Conservation (phyloP, 108 stramenopile genomes). For the Nannochloropsis salina region DNA sequence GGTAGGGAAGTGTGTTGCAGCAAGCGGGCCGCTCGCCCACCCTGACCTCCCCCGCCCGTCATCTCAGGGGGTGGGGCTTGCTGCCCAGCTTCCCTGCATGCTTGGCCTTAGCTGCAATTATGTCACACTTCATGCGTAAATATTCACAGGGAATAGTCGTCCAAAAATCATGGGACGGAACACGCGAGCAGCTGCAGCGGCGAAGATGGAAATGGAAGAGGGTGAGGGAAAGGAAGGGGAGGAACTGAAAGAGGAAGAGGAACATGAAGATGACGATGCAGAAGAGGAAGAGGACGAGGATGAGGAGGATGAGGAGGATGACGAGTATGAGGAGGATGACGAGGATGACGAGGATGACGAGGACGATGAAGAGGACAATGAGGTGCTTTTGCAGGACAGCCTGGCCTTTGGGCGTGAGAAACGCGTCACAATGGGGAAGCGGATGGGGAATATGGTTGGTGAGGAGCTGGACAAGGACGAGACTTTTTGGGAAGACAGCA, state of each 20-base stretch:
- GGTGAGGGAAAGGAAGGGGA: neutral
- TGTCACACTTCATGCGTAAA: neutral
- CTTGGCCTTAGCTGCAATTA: neutral
- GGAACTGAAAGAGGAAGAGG: neutral
- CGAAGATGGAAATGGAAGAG: neutral
- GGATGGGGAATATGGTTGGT: conserved; percentile 13
- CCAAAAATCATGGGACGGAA: neutral
- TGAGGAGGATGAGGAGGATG: neutral
- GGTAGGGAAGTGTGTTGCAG: no score
- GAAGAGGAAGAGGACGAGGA: neutral
- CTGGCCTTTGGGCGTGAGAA: conserved; percentile 12
- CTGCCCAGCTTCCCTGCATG: neutral
- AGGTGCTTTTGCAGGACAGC: neutral
- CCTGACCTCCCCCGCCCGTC: no score
- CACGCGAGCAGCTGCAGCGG: neutral
- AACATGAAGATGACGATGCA: neutral
- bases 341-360: neutral
- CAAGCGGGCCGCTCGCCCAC: no score
- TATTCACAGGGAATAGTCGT: neutral
- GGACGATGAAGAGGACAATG: neutral
- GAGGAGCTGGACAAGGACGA: conserved; percentile 26
- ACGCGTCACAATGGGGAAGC: conserved; percentile 21
- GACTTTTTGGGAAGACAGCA: conserved; percentile 19
- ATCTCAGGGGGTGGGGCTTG: neutral
- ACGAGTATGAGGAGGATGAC: neutral